Evolutionary conservation across 345 rosid species (phyloP), one percentile per base, ranked within the genome.

Genomic region (Arabis hirsuta): DNA sequence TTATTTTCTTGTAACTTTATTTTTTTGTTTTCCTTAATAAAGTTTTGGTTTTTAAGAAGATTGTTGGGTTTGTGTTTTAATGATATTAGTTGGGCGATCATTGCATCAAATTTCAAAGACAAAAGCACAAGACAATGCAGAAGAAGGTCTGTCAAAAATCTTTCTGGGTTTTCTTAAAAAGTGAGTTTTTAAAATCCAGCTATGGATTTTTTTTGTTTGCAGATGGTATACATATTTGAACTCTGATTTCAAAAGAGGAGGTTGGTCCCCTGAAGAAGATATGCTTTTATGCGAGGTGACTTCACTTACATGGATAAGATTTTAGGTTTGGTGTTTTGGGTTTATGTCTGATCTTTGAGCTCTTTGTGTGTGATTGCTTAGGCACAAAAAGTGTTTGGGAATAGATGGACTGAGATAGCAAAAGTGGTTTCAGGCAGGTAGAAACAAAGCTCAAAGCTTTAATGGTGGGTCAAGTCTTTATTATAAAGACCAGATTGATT

Each of bases 351-450:
- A 62, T 61, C 43, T 24, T 43, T 32, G 50, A 32, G 13, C 10
- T 57, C 29, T 22, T 22, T 70, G 47, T 24, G 0, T 71, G 16
- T 71, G 11, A 31, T 67, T 68, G 26, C 2, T 59, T 51, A 91
- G 99, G 99, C 99, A 36, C 99, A 91, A 46, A 90, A 82, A 75
- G 79, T 88, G 38, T 91, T 88, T 63, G 99, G 98, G 32, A 95
- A 95, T 79, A 87, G 98, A 83, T 95, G 98, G 96, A 95, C 94
- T 47, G 97, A 95, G 81, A 95, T 95, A 69, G 98, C 99, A 62
- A 95, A 95, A 78, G 96, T 91, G 86, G 98, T 95, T 81, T 90
- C 96, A 78, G 98, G 99, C 84, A 91, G 99, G 99, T 95, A 90
- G n/a, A 70, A n/a, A 22, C 31, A 50, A 44, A 54, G 55, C 44